Base-by-base conservation (phyloP, 2,329 filamentous ascomycete genomes). In the Colletotrichum simmondsii region DNA sequence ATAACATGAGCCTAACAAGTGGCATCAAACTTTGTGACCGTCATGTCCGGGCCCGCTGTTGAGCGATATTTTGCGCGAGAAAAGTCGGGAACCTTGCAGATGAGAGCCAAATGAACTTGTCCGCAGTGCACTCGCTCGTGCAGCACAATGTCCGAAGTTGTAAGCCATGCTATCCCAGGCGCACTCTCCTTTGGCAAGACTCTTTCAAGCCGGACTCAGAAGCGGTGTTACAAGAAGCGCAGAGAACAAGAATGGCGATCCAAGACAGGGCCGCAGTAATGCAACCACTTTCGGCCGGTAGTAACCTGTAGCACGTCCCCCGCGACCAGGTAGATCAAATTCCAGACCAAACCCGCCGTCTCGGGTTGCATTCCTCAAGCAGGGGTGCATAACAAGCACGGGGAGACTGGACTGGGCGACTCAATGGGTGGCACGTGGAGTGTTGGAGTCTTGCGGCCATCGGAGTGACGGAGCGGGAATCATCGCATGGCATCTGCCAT, bases 351-450 rank as follows among this genome's bases (percentile, higher is more conserved):
- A 70, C 16, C 60, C 60, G 46, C 60, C 46, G 46, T 28, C 49
- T 56, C 46, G 70, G 66, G 59, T 65, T 72, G 35, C 70, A 57
- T 70, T 60, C 46, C 60, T 60, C 35, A 16, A 60, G 22, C 30
- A 22, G 46, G 28, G 37, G 59, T 46, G 59, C 35, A 62, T 14
- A 70, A 72, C 60, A 72, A 65, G 65, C 65, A 64, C 19, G 19
- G 42, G 42, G 16, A 49, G 42, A 49, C 22, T 19, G n/a, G 28
- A 35, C 12, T 46, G 42, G 42, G 37, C 19, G 19, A 49, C 46
- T 30, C 67, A 14, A 52, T 56, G 22, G 30, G 63, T 19, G 22
- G 65, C 68, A 61, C 68, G 68, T 67, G 68, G 68, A 32, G 68
- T 67, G 28, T 37, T 49, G 58, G 19, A 68, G 28, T 63, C 52